Percentiles rank a stretch among this genome's conserved stretches.
Evolutionary conservation across 2,329 filamentous ascomycete species (phyloP).

Genomic region (Trichoderma arundinaceum): DNA sequence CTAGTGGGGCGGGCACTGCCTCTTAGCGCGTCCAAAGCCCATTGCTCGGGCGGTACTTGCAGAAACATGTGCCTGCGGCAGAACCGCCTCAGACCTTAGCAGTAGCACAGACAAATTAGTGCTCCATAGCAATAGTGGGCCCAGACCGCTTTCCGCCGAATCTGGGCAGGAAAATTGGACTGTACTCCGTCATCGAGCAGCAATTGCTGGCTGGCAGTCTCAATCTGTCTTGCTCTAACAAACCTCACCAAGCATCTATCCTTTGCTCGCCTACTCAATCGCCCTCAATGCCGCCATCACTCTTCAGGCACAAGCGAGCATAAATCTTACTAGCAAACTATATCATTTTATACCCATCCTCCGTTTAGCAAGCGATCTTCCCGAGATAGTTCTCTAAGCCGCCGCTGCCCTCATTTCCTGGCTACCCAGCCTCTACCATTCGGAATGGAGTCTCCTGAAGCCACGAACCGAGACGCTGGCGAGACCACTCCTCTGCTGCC

Average conservation of each 20-base stretch:
- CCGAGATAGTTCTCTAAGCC: not conserved
- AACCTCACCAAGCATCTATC: conserved; percentile 10
- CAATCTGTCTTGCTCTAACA: conserved; percentile 6
- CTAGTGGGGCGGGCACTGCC: not conserved
- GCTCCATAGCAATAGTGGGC: not conserved
- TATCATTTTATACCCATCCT: not conserved
- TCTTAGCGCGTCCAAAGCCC: not conserved
- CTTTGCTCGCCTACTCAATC: conserved; percentile 5
- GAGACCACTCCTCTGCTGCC: conserved; percentile 30
- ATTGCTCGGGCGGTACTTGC: not conserved
- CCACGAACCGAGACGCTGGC: conserved; percentile 2
- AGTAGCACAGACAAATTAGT: not conserved
- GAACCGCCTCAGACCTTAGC: not conserved
- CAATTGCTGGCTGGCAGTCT: conserved; percentile 20
- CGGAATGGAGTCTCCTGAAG: conserved; percentile 24
- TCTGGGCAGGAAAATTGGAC: conserved; percentile 26
- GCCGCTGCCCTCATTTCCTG: not conserved
- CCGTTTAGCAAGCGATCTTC: not conserved
- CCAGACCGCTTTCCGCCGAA: conserved; percentile 17
- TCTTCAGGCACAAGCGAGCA: not conserved
- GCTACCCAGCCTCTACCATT: not conserved
- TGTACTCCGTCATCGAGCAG: conserved; percentile 29
- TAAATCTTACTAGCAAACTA: not conserved
- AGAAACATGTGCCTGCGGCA: conserved; percentile 6
- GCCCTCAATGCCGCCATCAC: conserved; percentile 11